Evolutionary conservation across 768 basidiomycete genomes (phyloP).

Genomic region (Vishniacozyma victoriae): DNA sequence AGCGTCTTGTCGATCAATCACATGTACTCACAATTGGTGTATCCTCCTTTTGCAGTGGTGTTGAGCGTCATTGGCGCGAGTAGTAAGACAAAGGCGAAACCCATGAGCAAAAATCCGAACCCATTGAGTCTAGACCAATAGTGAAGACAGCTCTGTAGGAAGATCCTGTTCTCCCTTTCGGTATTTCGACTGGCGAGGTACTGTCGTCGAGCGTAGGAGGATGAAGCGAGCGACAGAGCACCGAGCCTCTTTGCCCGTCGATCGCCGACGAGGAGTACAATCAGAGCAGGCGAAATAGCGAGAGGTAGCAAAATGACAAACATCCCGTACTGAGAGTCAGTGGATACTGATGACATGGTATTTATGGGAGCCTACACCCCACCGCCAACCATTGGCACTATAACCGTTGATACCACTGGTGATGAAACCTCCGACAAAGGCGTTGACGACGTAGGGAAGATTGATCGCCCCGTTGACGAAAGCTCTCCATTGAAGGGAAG

Average conservation of each 20-base stretch:
- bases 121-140: conserved; percentile 29
- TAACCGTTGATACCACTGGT: conserved; percentile 11
- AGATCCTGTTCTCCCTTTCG: conserved; percentile 4
- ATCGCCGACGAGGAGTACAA: conserved; percentile 27
- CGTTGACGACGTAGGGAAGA: conserved; percentile 28
- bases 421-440: conserved; percentile 29
- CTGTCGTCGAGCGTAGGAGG: conserved; percentile 22
- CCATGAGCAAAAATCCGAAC: conserved; percentile 37
- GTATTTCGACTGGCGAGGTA: conserved; percentile 1
- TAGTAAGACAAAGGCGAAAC: conserved; percentile 32
- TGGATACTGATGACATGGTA: too few species aligned
- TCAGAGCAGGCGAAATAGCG: conserved; percentile 23
- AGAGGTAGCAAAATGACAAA: conserved; percentile 35
- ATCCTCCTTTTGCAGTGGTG: conserved; percentile 27
- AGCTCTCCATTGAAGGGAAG: conserved; percentile 39
- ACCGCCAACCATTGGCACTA: conserved; percentile 27
- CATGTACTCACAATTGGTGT: conserved; percentile 27
- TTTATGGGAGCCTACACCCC: conserved; percentile 18
- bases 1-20: background rate
- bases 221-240: conserved; percentile 29
- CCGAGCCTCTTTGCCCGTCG: conserved; percentile 23
- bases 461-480: conserved; percentile 26
- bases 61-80: conserved; percentile 38
- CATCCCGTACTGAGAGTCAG: conserved; percentile 22
- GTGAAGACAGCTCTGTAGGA: conserved; percentile 10